Conservation (phyloP, 2,329 filamentous ascomycete genomes). For the Paecilomyces sp. region DNA sequence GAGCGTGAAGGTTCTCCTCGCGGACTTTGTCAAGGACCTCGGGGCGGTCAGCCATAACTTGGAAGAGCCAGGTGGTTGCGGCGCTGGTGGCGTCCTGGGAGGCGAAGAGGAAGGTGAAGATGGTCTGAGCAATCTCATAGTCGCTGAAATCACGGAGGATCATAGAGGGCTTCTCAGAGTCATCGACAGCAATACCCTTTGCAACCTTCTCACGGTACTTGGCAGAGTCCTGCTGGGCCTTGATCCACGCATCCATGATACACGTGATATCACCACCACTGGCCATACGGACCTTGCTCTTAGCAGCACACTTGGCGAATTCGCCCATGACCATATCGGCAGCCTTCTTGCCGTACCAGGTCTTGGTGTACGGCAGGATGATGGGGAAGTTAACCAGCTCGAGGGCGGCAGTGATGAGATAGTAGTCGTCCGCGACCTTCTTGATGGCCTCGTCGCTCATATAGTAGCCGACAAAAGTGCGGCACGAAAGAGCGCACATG, state of each 20-base stretch:
- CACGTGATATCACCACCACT: conserved; percentile 80
- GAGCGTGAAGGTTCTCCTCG: conserved; percentile 75
- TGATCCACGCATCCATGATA: conserved; percentile 94
- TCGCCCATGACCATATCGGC: conserved; percentile 85
- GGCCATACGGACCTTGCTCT: conserved; percentile 87
- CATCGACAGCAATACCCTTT: conserved; percentile 60
- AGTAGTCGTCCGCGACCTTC: conserved; percentile 95
- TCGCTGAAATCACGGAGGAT: conserved; percentile 82
- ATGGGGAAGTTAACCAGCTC: conserved; percentile 98
- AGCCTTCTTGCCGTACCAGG: conserved; percentile 95
- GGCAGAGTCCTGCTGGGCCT: conserved; percentile 78
- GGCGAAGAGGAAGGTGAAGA: conserved; percentile 96
- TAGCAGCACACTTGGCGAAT: conserved; percentile 85
- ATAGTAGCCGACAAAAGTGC: conserved; percentile 96
- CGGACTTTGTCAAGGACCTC: conserved; percentile 84
- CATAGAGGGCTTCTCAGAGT: conserved; percentile 71
- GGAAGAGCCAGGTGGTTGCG: conserved; percentile 90
- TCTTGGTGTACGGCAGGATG: conserved; percentile 89
- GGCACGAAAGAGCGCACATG: conserved; percentile 89
- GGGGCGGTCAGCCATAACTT: conserved; percentile 87
- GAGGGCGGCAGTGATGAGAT: conserved; percentile 87
- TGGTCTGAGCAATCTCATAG: conserved; percentile 82
- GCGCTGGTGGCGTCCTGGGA: conserved; percentile 96
- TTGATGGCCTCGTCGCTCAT: conserved; percentile 84
- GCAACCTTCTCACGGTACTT: conserved; percentile 72